phyloP scores from a whole-genome alignment of 202 grass and related monocot species.

The Cymbopogon flexuosus region DNA sequence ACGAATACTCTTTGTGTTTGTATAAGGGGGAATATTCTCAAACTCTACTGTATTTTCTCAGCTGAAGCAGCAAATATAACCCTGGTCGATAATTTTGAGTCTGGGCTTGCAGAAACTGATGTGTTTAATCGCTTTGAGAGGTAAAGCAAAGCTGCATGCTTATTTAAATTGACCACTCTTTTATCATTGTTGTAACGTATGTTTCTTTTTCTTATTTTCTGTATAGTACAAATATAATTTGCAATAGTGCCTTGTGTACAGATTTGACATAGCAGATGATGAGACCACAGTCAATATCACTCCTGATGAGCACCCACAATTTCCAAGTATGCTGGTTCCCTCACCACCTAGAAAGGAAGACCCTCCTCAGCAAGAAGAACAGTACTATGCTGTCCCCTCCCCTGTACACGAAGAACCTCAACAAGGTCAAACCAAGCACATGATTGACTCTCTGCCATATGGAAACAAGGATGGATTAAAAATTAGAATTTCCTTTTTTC shows the following conservation, averaged over 20 bases:
- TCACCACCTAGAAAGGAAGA: slow-evolving; percentile 54
- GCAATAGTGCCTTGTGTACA: slow-evolving; percentile 30
- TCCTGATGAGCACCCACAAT: slow-evolving; percentile 41
- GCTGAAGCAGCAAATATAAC: slow-evolving; percentile 70
- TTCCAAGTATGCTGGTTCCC: slow-evolving; percentile 46
- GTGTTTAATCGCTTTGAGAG: slow-evolving; percentile 78
- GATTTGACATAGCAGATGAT: slow-evolving; percentile 91
- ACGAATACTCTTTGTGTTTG: background rate
- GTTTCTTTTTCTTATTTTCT: background rate
- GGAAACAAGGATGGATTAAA: background rate
- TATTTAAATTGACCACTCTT: slow-evolving; percentile 15
- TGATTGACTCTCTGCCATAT: slow-evolving; percentile 13
- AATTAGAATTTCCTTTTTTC: background rate
- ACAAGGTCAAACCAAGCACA: slow-evolving; percentile 39
- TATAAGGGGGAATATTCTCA: slow-evolving; percentile 8
- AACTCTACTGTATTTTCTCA: slow-evolving; percentile 35
- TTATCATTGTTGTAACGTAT: background rate
- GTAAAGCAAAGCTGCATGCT: slow-evolving; percentile 36
- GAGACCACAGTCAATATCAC: slow-evolving; percentile 59
- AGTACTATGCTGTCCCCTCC: slow-evolving; percentile 34
- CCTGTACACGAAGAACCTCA: slow-evolving; percentile 39
- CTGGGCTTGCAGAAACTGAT: slow-evolving; percentile 46
- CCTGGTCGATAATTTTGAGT: slow-evolving; percentile 55
- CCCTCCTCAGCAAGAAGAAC: slow-evolving; percentile 42
- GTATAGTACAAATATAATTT: slow-evolving; percentile 1